Base-by-base conservation (phyloP, 2,329 filamentous ascomycete species). In the Aureobasidium leucospermi region DNA sequence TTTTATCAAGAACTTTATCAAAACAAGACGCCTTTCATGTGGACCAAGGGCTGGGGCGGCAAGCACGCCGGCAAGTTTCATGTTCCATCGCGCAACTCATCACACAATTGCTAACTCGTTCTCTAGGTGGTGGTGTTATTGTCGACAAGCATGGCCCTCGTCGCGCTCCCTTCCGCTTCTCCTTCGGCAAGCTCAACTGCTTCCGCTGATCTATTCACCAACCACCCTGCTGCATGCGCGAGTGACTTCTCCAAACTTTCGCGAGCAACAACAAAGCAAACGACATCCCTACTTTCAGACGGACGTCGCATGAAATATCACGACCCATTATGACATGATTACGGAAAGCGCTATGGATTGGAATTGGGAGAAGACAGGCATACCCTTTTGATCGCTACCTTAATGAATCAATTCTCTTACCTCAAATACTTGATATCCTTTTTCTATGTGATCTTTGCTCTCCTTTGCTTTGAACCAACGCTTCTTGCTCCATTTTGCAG, bases 81-180 rank as follows among this genome's bases (percentile, higher is more conserved):
- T 13, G 6, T 47, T 15, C 45, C 8, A 7, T 16, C 16, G 13
- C 0, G 6, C 6, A 41, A 6, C 8, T 7, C 23, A 28, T 7
- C 19, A n/a, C 23, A 1, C 38, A 42, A 6, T 32, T 5, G 3
- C 38, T 43, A 9, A 39, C 19, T 34, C 10, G 11, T 34, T 23
- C 13, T 19, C 7, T 59, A 76, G 79, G 78, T 57, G 80, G 78
- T 38, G 79, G 77, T 62, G 67, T 83, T 55, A 72, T 77, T 10
- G 78, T 78, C 61, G 78, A 81, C 70, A 76, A 76, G 65, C 75
- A 82, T 65, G 81, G 81, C 55, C 71, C 77, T 1, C 75, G 75
- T 41, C 73, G 78, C 56, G 78, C 79, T 29, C 78, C 79, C 6
- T 81, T 80, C 68, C 72, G 79, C 41, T 74, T 82, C 66, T 75